Evolutionary conservation across 1,139 yeast genomes (phyloP), one percentile per base, ranked within the genome.

Genomic region (Casaregolazyma suthepensis): DNA sequence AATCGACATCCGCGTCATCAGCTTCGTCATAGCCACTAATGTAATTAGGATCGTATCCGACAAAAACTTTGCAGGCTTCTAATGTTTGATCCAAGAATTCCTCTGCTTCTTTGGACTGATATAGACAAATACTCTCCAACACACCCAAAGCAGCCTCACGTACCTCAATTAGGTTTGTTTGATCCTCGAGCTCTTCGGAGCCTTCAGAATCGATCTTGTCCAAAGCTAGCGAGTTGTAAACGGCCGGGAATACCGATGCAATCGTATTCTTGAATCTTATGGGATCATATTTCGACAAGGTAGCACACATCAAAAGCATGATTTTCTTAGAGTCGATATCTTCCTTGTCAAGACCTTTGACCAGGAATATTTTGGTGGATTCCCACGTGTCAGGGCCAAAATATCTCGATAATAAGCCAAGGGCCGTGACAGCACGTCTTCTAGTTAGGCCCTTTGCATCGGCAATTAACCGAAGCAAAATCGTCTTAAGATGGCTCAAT

Each of bases 11-110:
- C 4, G 35, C 37, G 9, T 59, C 63, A n/a, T 52, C 72, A n/a
- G 59, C 69, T 5, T 63, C 71, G 1, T 66, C 73, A 13, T 64
- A 76, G 45, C 69, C 74, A 17, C 67, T 75, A 19, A 69, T 72
- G 35, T 64, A 66, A 59, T 82, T 79, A 0, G 94, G 93, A 59
- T 85, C 82, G 63, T 82, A 86, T 4, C 64, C 63, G 42, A 83
- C 63, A 57, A 82, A 82, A 2, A 76, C 66, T 0, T 61, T 61
- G 17, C 81, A 57, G 1, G 75, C 56, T 29, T 71, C 70, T 15
- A 57, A 60, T 12, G 71, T 61, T 40, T 67, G 67, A 9, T 60
- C 57, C 13, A 68, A 64, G 45, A 69, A 58, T 0, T 67, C 59
- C 23, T 61, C 56, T 38, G 44, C 40, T 5, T 58, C 55, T 7